phyloP scores from a whole-genome alignment of 1,139 yeast species.

The Suhomyces bokatorum region DNA sequence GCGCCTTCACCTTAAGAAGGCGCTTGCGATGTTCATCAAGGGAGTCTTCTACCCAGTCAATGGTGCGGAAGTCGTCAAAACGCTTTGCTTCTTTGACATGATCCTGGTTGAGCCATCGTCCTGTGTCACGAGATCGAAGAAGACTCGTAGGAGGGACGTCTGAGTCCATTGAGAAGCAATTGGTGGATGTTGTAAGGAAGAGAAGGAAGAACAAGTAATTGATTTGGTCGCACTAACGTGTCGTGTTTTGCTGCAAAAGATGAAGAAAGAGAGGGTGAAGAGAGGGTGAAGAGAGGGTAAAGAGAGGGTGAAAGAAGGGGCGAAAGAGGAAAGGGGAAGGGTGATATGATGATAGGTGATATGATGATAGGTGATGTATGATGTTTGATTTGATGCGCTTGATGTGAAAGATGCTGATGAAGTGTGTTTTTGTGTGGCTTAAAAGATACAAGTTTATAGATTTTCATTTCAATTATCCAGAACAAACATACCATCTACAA shows the following conservation, averaged over 20 bases:
- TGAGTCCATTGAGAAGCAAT: not conserved
- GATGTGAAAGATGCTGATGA: too few relatives aligned
- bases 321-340: too few relatives aligned
- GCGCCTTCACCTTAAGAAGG: conserved; percentile 23
- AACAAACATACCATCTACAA: too few relatives aligned
- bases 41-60: conserved; percentile 87
- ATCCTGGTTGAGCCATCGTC: conserved; percentile 43
- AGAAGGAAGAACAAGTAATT: not conserved
- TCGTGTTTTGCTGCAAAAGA: conserved; percentile 4
- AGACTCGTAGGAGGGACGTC: not conserved
- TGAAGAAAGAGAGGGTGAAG: not conserved
- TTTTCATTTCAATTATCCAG: too few relatives aligned
- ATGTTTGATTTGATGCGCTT: too few relatives aligned
- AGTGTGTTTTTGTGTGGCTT: too few relatives aligned
- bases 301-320: too few relatives aligned
- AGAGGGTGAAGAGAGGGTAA: not conserved
- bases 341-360: too few relatives aligned
- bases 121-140: conserved; percentile 27
- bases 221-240: conserved; percentile 1
- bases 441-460: too few relatives aligned
- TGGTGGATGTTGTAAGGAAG: not conserved
- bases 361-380: too few relatives aligned
- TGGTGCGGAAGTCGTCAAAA: conserved; percentile 63
- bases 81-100: conserved; percentile 38
- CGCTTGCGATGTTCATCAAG: conserved; percentile 52